Evolutionary conservation across 805 yeast species (phyloP), one percentile per base, ranked within the genome.

Genomic region (Candida mattraensis): DNA sequence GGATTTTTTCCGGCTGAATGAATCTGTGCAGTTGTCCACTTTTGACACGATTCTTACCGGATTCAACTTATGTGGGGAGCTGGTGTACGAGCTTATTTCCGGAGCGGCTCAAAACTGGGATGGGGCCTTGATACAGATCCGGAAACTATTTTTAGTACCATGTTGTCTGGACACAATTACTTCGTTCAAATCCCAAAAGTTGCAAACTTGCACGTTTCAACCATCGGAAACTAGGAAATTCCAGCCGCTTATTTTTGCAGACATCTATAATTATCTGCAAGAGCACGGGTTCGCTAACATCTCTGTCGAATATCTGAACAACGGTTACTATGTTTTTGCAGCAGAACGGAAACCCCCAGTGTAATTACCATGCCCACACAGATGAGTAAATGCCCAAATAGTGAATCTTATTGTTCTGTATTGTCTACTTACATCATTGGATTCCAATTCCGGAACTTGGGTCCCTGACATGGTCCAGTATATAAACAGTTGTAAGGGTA

Each of bases 31-130:
- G 3, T 24, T 12, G 11, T 12, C 11, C 5, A 11, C 15, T 2
- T 20, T 32, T 5, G 30, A 37, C 13, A 22, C 43, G 4, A 32
- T 28, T 15, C 28, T 55, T 5, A 33, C 40, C 5, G 61, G 56
- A 2, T 30, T 51, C 15, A 50, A 53, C 15, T 21, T 53, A 12
- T 58, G 63, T 28, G 61, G 61, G 1, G 58, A 56, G 21, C 37
- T 56, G 27, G 22, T 45, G 15, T 53, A 49, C 24, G 16, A 40
- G 2, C 8, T 51, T 2, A 27, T 53, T 3, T 50, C 46, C 24
- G 36, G 47, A 26, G 37, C 39, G 9, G 12, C 35, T 7, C n/a
- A n/a, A n/a, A 29, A 15, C 20, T 28, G 29, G 31, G 23, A 13
- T 10, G 18, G 12, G 29, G 32, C 9, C 19, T 14, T 4, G 27